These are phyloP conservation scores for Cryptococcus maquisensis DNA, from an alignment of 1,284 basidiomycete genomes.

Conservation along the genomic window DNA sequence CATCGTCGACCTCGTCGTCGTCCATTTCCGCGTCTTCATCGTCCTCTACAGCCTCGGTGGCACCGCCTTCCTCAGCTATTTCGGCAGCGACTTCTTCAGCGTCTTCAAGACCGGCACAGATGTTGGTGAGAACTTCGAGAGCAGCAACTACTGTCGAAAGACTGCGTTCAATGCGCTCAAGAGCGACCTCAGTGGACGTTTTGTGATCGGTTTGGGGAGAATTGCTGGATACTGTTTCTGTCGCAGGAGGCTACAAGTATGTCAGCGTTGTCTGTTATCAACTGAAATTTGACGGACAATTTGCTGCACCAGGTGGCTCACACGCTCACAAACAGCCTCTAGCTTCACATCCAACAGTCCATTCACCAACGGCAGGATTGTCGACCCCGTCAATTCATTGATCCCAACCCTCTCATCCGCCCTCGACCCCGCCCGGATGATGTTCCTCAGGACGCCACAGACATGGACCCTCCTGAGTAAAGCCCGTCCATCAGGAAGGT, in stretches of 20 bases:
- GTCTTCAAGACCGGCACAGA: slow-evolving; percentile 79
- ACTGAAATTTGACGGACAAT: slow-evolving; percentile 50
- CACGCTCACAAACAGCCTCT: slow-evolving; percentile 54
- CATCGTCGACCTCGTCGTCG: slow-evolving; percentile 46
- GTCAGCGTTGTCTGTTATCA: neutral
- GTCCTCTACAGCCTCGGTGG: slow-evolving; percentile 21
- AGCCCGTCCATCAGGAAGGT: slow-evolving; percentile 36
- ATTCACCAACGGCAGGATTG: slow-evolving; percentile 68
- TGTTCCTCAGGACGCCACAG: slow-evolving; percentile 70
- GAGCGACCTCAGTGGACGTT: slow-evolving; percentile 60
- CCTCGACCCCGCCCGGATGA: slow-evolving; percentile 60
- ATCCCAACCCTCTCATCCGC: slow-evolving; percentile 59
- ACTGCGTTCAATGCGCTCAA: slow-evolving; percentile 68
- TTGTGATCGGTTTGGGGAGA: slow-evolving; percentile 58
- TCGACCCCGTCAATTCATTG: slow-evolving; percentile 52
- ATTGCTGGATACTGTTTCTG: slow-evolving; percentile 21
- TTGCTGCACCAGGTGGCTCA: slow-evolving; percentile 56
- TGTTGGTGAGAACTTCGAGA: slow-evolving; percentile 77
- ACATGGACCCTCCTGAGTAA: slow-evolving; percentile 63
- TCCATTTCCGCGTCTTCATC: slow-evolving; percentile 46
- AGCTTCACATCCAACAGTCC: slow-evolving; percentile 66
- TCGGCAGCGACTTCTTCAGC: slow-evolving; percentile 32
- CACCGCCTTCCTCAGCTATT: slow-evolving; percentile 40
- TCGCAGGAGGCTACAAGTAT: slow-evolving; percentile 20
- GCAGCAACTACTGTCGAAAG: slow-evolving; percentile 71